These are phyloP conservation scores for Chytriomyces sp. DNA, from an alignment of 192 early-diverging fungal genomes.

Conservation along the genomic window DNA sequence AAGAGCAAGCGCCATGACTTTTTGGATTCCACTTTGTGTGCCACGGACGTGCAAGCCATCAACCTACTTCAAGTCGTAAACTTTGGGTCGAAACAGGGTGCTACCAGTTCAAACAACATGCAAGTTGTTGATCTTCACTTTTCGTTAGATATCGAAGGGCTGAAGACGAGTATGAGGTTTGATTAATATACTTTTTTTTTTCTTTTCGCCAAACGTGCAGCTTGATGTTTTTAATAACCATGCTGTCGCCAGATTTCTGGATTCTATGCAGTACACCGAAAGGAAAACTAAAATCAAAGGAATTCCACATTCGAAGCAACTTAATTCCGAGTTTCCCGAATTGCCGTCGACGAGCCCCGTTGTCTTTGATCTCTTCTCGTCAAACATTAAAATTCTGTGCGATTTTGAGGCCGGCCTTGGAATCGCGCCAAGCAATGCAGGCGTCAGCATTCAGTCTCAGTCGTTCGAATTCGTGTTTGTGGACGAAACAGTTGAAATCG, in stretches of 20 bases:
- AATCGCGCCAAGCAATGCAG: not conserved
- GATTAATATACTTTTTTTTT: conserved; percentile 45
- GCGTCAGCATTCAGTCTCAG: conserved; percentile 39
- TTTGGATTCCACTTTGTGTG: conserved; percentile 65
- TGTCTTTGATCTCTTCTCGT: conserved; percentile 38
- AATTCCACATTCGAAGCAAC: conserved; percentile 61
- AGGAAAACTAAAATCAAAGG: conserved; percentile 53
- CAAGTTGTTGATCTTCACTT: conserved; percentile 42
- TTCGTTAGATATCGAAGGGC: conserved; percentile 35
- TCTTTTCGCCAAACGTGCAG: not conserved
- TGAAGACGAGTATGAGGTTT: conserved; percentile 51
- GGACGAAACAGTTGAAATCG: conserved; percentile 74
- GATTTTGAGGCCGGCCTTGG: conserved; percentile 8
- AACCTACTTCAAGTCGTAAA: conserved; percentile 55
- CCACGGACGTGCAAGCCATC: conserved; percentile 56
- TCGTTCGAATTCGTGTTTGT: conserved; percentile 54
- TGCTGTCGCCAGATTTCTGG: conserved; percentile 1
- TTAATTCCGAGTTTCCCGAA: conserved; percentile 34
- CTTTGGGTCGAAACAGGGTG: conserved; percentile 57
- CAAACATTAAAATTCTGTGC: conserved; percentile 25
- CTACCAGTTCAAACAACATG: conserved; percentile 16
- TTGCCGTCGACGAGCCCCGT: conserved; percentile 37
- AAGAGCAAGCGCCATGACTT: conserved; percentile 63
- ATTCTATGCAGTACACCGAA: conserved; percentile 4
- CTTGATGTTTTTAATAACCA: not conserved